Evolutionary conservation across 495 filamentous ascomycete species (phyloP), one percentile per base, ranked within the genome.

Genomic region (Pyrenula aspistea): DNA sequence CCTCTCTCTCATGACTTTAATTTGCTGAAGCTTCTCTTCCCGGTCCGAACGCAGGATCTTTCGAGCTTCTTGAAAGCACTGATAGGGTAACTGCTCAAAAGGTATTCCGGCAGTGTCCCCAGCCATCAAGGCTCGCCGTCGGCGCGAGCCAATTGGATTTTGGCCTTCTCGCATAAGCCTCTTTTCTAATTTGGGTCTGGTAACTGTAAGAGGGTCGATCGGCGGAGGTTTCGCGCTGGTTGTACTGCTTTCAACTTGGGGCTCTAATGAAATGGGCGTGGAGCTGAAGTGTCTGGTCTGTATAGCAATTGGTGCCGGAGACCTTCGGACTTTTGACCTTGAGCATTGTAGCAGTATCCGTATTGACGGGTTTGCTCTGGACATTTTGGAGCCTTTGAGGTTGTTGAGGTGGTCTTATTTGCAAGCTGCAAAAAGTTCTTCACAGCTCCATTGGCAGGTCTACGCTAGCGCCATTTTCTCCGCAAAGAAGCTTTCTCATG

Each of bases 1-100:
- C 56, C 76, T 73, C 59, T 78, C 77, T 53, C 76, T 67, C 68
- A 83, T 78, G 48, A 69, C 69, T n/a, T 76, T 68, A 53, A 91
- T 85, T 55, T 81, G 72, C 58, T 72, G 70, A 51, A 92, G 55
- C 72, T 97, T 99, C 71, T 94, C 82, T 55, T 83, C 72, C 15
- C 93, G 82, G 70, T 99, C 93, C 59, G 77, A 78, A 54, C 78
- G 77, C 49, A 99, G 76, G 36, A 97, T 68, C 63, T 88, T 87
- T 55, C 91, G 84, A 48, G 93, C 93, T 70, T 96, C 88, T 71
- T 99, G 93, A 79, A 96, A 99, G 67, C 87, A 92, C 76, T 97
- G 91, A 72, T 94, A 95, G 31, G 91, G 91, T 60, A 95, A 72
- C 65, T 91, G 87, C 69, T 92, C 87, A 70, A 99, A 97, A 52